Evolutionary conservation across 2,329 filamentous ascomycete species (phyloP).

Genomic region (Neonectria magnoliae): DNA sequence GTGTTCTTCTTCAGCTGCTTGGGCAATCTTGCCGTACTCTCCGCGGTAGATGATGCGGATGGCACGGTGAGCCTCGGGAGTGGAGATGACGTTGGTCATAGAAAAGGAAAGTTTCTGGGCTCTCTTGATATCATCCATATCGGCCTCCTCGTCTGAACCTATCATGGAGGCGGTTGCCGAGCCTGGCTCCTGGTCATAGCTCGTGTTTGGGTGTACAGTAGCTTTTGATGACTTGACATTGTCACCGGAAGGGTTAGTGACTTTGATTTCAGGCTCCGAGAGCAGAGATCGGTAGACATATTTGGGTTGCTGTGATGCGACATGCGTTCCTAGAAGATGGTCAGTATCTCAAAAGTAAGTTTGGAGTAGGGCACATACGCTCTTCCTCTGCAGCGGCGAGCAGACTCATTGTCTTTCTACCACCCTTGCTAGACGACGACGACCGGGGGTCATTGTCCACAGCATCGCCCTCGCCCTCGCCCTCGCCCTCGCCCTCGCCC

Average conservation of each 20-base stretch:
- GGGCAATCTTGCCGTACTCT: conserved; percentile 79
- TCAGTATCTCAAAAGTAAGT: neutral
- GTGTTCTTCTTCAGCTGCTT: conserved; percentile 81
- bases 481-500: conserved; percentile 42
- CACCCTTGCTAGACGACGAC: conserved; percentile 48
- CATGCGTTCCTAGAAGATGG: conserved; percentile 57
- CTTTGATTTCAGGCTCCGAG: conserved; percentile 71
- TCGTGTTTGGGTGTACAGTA: conserved; percentile 82
- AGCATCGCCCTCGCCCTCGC: conserved; percentile 36
- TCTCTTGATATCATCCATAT: conserved; percentile 83
- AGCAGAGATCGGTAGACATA: conserved; percentile 72
- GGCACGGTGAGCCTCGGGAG: conserved; percentile 79
- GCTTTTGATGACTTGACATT: conserved; percentile 64
- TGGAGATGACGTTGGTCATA: conserved; percentile 81
- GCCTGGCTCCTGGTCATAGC: conserved; percentile 76
- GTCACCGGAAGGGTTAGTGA: conserved; percentile 71
- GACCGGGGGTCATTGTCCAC: conserved; percentile 47
- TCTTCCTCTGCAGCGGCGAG: conserved; percentile 82
- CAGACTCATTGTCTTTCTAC: conserved; percentile 66
- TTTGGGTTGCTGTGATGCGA: conserved; percentile 59
- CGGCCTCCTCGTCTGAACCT: conserved; percentile 87
- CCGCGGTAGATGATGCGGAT: conserved; percentile 92
- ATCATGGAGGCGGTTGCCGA: conserved; percentile 68
- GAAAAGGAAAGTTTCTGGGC: conserved; percentile 87
- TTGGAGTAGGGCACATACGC: conserved; percentile 62